Evolutionary conservation across 441 rosid species (phyloP).

Genomic region (Pelargonium fulgidum): DNA sequence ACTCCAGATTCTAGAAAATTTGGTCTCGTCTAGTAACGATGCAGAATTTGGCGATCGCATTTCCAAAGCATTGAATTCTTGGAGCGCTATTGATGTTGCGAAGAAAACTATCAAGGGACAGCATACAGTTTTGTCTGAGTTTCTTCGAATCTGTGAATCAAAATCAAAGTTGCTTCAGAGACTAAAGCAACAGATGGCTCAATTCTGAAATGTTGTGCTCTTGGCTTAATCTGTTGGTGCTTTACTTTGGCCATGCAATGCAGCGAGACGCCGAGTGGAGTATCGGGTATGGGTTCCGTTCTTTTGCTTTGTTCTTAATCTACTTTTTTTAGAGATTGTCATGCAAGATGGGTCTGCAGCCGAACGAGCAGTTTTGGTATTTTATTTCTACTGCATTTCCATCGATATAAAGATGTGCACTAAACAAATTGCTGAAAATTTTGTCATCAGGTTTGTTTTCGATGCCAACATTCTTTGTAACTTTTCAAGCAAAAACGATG

Average conservation of each 20-base stretch:
- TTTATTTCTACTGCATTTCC: neutral
- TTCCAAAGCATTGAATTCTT: constrained; percentile 48
- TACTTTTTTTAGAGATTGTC: constrained; percentile 8
- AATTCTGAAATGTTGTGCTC: constrained; percentile 20
- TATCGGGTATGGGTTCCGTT: neutral
- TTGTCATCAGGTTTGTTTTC: neutral
- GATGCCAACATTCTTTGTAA: constrained; percentile 12
- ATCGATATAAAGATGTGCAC: constrained; percentile 9
- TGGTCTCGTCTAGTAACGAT: constrained; percentile 36
- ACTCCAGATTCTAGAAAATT: constrained; percentile 43
- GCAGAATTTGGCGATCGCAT: constrained; percentile 52
- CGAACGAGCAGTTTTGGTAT: constrained; percentile 17
- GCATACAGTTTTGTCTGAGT: constrained; percentile 35
- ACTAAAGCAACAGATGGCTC: constrained; percentile 58
- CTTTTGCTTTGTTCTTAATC: constrained; percentile 12
- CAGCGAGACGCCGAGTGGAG: neutral
- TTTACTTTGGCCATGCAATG: neutral
- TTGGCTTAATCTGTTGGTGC: neutral
- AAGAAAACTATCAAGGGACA: constrained; percentile 51
- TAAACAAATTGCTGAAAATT: neutral
- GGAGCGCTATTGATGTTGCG: constrained; percentile 55
- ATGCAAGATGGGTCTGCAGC: constrained; percentile 8
- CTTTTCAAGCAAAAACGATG: neutral
- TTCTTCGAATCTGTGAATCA: constrained; percentile 56
- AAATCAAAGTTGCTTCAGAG: constrained; percentile 47